phyloP scores from a whole-genome alignment of 2,329 filamentous ascomycete species.

The Epichloe aotearoae region DNA sequence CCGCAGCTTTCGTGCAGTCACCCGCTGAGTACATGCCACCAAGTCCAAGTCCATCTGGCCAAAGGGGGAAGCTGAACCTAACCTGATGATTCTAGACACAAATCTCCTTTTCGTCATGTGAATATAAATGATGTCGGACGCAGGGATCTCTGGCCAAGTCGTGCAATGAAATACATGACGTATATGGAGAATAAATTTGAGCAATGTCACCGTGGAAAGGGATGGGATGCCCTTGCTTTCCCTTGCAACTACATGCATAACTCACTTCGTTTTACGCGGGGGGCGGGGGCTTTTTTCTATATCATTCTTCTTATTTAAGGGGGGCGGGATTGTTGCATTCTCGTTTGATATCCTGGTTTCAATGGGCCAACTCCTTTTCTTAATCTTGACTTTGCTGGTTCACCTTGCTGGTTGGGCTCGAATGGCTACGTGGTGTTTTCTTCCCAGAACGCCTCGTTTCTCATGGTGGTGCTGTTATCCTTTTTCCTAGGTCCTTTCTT shows the following conservation, averaged over 20 bases:
- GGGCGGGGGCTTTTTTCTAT: background rate
- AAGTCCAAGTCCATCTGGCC: conserved; percentile 2
- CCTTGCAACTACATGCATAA: background rate
- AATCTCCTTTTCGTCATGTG: conserved; percentile 52
- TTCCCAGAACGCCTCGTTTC: background rate
- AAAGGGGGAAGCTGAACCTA: conserved; percentile 7
- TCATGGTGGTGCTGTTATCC: too few species aligned
- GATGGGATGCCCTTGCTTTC: background rate
- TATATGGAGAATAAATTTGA: background rate
- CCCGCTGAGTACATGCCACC: conserved; percentile 61
- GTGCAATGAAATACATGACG: background rate
- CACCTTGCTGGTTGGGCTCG: background rate
- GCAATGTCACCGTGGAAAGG: background rate
- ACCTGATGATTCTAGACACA: conserved; percentile 29
- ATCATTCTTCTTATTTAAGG: background rate
- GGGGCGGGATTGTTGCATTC: background rate
- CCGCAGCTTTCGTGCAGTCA: conserved; percentile 96
- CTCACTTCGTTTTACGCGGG: background rate
- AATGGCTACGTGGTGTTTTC: background rate
- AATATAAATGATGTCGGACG: conserved; percentile 8
- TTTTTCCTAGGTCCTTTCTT: too few species aligned
- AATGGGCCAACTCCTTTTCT: background rate
- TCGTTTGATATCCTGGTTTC: background rate
- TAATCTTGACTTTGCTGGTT: background rate
- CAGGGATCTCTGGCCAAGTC: background rate